A percentile compares a stretch with the other conserved stretches of the same genome.
phyloP scores from a whole-genome alignment of 139 green algal genomes.

The Chlorella sp. region DNA sequence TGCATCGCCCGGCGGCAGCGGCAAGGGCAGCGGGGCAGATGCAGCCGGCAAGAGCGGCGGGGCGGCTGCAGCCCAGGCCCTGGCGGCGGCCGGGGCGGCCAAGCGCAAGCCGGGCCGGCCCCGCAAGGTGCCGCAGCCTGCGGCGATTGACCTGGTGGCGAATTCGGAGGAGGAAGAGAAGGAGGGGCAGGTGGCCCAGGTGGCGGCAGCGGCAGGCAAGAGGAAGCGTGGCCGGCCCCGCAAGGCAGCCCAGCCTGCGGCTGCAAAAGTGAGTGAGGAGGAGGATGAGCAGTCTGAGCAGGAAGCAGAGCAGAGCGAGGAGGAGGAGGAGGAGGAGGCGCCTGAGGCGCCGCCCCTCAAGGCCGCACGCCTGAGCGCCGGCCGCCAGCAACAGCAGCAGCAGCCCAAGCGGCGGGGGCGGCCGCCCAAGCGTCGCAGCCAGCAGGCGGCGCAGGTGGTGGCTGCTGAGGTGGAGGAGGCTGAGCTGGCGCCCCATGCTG shows the following conservation, averaged over 20 bases:
- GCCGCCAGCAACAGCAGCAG: background rate
- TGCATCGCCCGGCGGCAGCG: background rate
- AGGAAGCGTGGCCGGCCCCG: background rate
- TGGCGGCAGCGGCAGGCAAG: too few relatives aligned
- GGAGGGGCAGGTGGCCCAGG: background rate
- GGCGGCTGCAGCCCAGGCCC: background rate
- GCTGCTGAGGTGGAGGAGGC: background rate
- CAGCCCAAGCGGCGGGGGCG: background rate
- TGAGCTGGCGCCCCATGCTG: background rate
- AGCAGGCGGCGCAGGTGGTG: background rate
- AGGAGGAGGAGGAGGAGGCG: background rate
- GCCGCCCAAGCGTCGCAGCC: background rate
- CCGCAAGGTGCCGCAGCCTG: background rate
- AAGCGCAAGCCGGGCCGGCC: background rate
- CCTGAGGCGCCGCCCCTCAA: background rate
- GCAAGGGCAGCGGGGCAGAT: background rate
- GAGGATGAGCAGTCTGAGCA: background rate
- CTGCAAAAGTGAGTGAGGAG: too few relatives aligned
- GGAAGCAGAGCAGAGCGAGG: background rate
- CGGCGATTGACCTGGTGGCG: too few relatives aligned
- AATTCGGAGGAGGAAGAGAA: background rate
- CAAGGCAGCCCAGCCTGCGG: background rate
- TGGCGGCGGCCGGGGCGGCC: background rate
- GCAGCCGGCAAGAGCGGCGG: background rate
- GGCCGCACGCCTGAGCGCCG: background rate